Conservation (phyloP, 176 grass and related monocot species). For the Rhynchospora breviuscula region DNA sequence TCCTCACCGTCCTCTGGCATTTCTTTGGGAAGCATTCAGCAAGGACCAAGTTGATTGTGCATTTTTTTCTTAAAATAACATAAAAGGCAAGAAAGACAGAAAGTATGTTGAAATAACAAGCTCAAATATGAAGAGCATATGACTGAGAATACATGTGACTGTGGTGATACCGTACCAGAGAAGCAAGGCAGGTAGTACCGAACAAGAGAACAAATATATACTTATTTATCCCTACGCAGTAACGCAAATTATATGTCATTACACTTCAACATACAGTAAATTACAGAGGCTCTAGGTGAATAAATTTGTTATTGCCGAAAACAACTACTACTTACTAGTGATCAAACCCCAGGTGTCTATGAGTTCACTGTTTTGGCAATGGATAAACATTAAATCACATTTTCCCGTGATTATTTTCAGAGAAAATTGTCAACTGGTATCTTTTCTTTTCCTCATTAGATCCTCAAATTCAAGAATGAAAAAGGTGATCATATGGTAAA, state of each 20-base stretch:
- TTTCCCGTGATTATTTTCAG: too few relatives aligned
- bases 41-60: slow-evolving; percentile 22
- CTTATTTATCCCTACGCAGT: not conserved
- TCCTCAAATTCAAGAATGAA: too few relatives aligned
- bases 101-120: slow-evolving; percentile 7
- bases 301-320: not conserved
- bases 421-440: too few relatives aligned
- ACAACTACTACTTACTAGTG: not conserved
- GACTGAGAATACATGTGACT: not conserved
- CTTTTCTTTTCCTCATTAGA: too few relatives aligned
- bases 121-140: slow-evolving; percentile 1
- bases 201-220: not conserved
- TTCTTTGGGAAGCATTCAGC: not conserved
- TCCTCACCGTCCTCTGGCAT: not conserved
- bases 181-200: not conserved
- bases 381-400: too few relatives aligned
- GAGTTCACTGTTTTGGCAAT: not conserved
- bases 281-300: too few relatives aligned
- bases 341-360: not conserved
- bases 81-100: not conserved
- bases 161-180: not conserved
- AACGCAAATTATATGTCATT: too few relatives aligned
- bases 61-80: not conserved
- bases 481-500: too few relatives aligned
- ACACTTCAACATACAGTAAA: too few relatives aligned